Evolutionary conservation across 2,329 filamentous ascomycete species (phyloP).

Genomic region (Ophiostoma ulmi): DNA sequence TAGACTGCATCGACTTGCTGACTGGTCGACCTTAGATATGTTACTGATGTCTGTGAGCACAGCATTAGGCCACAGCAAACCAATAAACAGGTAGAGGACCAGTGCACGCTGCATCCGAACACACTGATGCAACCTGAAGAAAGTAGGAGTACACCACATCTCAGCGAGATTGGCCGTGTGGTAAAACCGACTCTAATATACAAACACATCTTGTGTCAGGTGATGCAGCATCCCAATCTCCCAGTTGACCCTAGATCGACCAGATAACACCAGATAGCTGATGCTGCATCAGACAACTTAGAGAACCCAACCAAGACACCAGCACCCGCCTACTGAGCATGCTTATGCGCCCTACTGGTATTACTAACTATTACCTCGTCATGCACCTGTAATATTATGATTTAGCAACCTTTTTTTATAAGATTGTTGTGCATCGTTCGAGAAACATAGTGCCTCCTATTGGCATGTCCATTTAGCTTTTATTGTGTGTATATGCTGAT

Average conservation of each 20-base stretch:
- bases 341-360: not conserved
- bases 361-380: not conserved
- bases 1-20: not conserved
- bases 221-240: not conserved
- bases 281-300: not conserved
- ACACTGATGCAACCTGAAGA: not conserved
- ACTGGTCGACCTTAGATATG: no score
- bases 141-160: not conserved
- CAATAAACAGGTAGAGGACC: not conserved
- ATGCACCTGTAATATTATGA: not conserved
- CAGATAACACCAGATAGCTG: not conserved
- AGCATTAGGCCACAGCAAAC: not conserved
- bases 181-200: not conserved
- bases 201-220: not conserved
- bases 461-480: no score
- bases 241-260: not conserved
- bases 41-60: not conserved
- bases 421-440: not conserved
- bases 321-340: not conserved
- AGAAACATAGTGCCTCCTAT: no score
- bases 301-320: no score
- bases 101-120: not conserved
- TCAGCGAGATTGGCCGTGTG: not conserved
- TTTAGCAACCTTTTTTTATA: not conserved
- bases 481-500: not conserved